A percentile compares a stretch with the other conserved stretches of the same genome.
Evolutionary conservation across 306 rosid species (phyloP).

Genomic region (Trichosanthes cucumerina): DNA sequence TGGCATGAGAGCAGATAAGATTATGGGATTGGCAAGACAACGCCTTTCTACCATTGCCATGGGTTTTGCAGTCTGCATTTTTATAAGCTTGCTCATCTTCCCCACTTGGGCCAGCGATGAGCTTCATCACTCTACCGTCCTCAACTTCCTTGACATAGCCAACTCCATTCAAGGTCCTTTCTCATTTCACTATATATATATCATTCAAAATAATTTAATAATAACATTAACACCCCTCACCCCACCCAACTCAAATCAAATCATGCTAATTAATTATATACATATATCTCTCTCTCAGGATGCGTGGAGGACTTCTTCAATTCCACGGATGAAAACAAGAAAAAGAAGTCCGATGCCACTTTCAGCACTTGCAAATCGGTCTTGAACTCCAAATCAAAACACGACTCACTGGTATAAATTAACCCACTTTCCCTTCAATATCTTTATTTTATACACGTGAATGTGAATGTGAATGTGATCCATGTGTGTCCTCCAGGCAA

Average conservation of each 20-base stretch:
- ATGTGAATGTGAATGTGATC: too few species aligned
- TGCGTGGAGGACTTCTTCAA: slow-evolving; percentile 49
- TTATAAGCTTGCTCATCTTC: slow-evolving; percentile 46
- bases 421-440: neutral
- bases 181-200: too few species aligned
- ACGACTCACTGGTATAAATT: slow-evolving; percentile 49
- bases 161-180: slow-evolving; percentile 55
- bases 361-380: slow-evolving; percentile 43
- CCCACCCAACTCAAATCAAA: too few species aligned
- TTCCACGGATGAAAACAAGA: slow-evolving; percentile 20
- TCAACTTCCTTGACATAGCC: slow-evolving; percentile 47
- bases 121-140: slow-evolving; percentile 52
- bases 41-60: slow-evolving; percentile 53
- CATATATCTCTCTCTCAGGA: slow-evolving; percentile 28
- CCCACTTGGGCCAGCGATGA: slow-evolving; percentile 89
- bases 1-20: slow-evolving; percentile 39
- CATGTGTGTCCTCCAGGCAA: slow-evolving; percentile 32
- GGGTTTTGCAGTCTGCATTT: slow-evolving; percentile 57
- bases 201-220: too few species aligned
- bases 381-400: slow-evolving; percentile 61
- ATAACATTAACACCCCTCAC: too few species aligned
- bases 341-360: slow-evolving; percentile 17
- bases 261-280: too few species aligned
- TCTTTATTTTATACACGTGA: too few species aligned
- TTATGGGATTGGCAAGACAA: slow-evolving; percentile 46